Evolutionary conservation across 225 moss, liverwort and hornwort species (phyloP).

Genomic region (Pseudisothecium myosuroides): DNA sequence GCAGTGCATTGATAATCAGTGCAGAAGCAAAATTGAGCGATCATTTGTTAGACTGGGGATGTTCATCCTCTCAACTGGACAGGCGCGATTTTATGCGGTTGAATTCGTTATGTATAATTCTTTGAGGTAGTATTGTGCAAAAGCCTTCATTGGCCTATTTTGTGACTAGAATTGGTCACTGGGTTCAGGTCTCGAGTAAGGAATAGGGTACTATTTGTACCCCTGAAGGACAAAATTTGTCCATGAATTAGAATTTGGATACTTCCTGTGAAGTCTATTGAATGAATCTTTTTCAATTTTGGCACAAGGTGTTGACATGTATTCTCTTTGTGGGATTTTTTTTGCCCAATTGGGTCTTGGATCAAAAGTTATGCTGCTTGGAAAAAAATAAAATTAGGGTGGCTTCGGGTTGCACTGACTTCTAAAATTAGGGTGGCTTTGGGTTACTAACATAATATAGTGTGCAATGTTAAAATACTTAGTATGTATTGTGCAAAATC

Average conservation of each 20-base stretch:
- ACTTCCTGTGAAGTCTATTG: background rate
- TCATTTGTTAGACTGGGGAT: background rate
- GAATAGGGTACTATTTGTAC: background rate
- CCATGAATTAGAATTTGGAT: background rate
- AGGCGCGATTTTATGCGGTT: background rate
- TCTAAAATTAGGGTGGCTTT: background rate
- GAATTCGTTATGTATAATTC: background rate
- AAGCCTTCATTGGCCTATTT: too few species aligned
- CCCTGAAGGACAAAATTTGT: background rate
- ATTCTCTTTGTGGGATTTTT: background rate
- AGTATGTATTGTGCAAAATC: background rate
- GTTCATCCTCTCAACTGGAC: background rate
- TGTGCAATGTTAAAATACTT: too few species aligned
- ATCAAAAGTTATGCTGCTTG: background rate
- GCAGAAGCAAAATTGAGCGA: background rate
- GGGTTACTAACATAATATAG: background rate
- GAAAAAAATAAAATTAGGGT: background rate
- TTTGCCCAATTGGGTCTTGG: too few species aligned
- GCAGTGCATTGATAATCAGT: background rate
- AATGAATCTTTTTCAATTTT: background rate
- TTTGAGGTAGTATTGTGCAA: too few species aligned
- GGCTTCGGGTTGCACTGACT: too few species aligned
- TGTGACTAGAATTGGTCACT: background rate
- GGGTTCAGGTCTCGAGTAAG: background rate
- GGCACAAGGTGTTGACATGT: background rate